Conservation (phyloP, 768 basidiomycete genomes). For the Pleurotus sapidus region DNA sequence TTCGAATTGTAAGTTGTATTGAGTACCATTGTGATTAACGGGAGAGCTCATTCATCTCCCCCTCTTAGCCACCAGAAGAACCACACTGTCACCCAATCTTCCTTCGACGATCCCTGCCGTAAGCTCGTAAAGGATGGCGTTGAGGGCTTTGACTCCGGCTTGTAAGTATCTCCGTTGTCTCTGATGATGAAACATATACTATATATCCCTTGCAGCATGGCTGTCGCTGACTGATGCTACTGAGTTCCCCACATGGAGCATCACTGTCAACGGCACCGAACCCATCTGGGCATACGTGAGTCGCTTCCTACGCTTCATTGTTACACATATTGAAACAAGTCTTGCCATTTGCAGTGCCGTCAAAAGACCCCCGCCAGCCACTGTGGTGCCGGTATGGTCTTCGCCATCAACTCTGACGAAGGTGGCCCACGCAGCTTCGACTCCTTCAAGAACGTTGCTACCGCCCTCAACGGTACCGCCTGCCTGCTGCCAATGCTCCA, state of each 20-base stretch:
- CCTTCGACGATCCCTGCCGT: conserved; percentile 58
- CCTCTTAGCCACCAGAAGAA: conserved; percentile 56
- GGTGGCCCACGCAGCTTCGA: conserved; percentile 45
- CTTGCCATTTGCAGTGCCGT: conserved; percentile 29
- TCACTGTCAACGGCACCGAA: conserved; percentile 55
- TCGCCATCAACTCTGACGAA: conserved; percentile 59
- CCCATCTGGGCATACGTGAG: conserved; percentile 58
- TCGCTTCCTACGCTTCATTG: conserved; percentile 4
- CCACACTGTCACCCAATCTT: conserved; percentile 63
- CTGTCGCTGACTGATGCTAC: conserved; percentile 42
- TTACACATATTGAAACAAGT: not conserved
- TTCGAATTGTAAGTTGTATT: conserved; percentile 53
- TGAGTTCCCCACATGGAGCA: conserved; percentile 51
- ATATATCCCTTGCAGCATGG: conserved; percentile 20
- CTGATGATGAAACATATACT: not conserved
- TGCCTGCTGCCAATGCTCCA: conserved; percentile 29
- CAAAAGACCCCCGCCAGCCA: conserved; percentile 36
- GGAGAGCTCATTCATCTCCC: not conserved
- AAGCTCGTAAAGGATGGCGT: conserved; percentile 34
- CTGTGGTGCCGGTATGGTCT: conserved; percentile 55
- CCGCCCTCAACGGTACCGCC: conserved; percentile 49
- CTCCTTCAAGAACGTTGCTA: conserved; percentile 56
- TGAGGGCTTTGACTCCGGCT: conserved; percentile 55
- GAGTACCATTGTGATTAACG: not conserved
- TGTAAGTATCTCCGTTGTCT: conserved; percentile 33